Conservation (phyloP, 2,329 filamentous ascomycete species). For the Hypoxylon rubiginosum region DNA sequence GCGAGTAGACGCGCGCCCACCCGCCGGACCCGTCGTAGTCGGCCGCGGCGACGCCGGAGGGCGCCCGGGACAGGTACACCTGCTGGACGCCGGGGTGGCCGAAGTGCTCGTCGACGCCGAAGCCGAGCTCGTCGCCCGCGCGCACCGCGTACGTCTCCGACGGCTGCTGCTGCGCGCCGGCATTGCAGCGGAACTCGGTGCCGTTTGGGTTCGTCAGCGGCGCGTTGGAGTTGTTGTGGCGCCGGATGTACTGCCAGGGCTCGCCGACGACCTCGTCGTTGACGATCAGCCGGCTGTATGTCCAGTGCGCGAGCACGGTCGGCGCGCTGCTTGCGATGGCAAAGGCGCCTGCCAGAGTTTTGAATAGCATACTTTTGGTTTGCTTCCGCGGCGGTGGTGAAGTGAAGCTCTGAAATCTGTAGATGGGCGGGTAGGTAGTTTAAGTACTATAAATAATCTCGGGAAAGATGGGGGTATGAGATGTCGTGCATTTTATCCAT, state of each 20-base stretch:
- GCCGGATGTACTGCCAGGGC: conserved; percentile 42
- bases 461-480: background rate
- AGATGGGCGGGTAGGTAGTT: background rate
- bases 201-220: conserved; percentile 42
- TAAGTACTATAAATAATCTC: background rate
- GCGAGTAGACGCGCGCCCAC: conserved; percentile 42
- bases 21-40: conserved; percentile 39
- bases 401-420: background rate
- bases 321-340: conserved; percentile 10
- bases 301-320: conserved; percentile 33
- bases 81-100: conserved; percentile 44
- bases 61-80: conserved; percentile 38
- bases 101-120: conserved; percentile 40
- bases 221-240: conserved; percentile 35
- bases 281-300: conserved; percentile 42
- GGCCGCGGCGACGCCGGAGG: conserved; percentile 12
- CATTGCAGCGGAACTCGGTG: conserved; percentile 44
- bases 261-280: conserved; percentile 37
- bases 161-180: conserved; percentile 12
- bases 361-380: conserved; percentile 8
- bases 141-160: conserved; percentile 29
- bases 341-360: background rate
- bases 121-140: conserved; percentile 40
- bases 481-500: background rate
- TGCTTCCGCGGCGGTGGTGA: background rate